A percentile compares a stretch with the other conserved stretches of the same genome.
Evolutionary conservation across 106 monocot species (phyloP).

Genomic region (Dioscorea zingiberensis): DNA sequence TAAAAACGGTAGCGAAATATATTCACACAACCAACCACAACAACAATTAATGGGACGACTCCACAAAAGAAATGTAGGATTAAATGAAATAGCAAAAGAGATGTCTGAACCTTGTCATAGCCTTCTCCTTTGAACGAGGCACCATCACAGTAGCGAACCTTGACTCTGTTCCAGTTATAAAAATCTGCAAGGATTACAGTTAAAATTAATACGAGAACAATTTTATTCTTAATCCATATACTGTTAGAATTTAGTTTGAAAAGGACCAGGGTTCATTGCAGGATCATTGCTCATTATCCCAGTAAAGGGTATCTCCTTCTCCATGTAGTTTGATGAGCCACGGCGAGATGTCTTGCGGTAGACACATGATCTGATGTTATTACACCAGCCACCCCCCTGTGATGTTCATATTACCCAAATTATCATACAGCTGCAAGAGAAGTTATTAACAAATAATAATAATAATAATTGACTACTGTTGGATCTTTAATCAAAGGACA

Average conservation of each 20-base stretch:
- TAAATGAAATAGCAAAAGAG: too few relatives aligned
- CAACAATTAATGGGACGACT: too few relatives aligned
- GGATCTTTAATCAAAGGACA: neutral
- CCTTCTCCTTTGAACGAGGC: constrained; percentile 53
- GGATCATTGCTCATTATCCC: constrained; percentile 55
- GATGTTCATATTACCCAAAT: neutral
- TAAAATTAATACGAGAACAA: neutral
- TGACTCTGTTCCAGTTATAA: constrained; percentile 66
- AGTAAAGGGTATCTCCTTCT: constrained; percentile 37
- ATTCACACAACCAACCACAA: too few relatives aligned
- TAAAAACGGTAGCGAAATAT: neutral
- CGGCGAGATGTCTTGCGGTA: constrained; percentile 40
- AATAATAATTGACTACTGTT: neutral
- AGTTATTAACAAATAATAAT: neutral
- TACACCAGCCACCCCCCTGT: constrained; percentile 77
- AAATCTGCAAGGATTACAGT: constrained; percentile 25
- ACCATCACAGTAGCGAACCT: constrained; percentile 62
- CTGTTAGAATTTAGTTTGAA: neutral
- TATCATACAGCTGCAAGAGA: neutral
- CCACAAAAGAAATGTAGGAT: too few relatives aligned
- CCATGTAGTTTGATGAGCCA: constrained; percentile 62
- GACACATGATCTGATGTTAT: constrained; percentile 28
- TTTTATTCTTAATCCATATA: neutral
- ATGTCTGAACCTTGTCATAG: constrained; percentile 21
- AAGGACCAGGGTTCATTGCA: constrained; percentile 55